Percentiles rank a stretch among this genome's conserved stretches.
phyloP scores from a whole-genome alignment of 2,329 filamentous ascomycete genomes.

The Pestalotiopsis sp. region DNA sequence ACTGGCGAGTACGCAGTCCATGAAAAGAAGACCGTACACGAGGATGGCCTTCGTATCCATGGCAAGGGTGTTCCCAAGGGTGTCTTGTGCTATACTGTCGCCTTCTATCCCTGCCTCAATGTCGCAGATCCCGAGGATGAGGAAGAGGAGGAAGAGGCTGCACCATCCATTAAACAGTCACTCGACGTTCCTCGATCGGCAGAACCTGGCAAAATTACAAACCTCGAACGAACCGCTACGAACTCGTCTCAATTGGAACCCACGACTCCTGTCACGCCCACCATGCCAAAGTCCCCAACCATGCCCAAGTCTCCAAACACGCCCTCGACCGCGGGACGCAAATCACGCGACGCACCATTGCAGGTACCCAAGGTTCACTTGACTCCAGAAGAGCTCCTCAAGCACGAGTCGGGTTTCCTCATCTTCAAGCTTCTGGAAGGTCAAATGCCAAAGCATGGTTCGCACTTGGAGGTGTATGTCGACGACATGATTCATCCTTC shows the following conservation, averaged over 20 bases:
- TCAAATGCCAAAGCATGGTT: slow-evolving; percentile 75
- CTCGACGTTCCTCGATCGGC: slow-evolving; percentile 37
- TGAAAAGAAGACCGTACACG: slow-evolving; percentile 71
- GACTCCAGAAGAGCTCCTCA: slow-evolving; percentile 76
- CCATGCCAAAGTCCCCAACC: slow-evolving; percentile 43
- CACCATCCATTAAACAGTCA: slow-evolving; percentile 24
- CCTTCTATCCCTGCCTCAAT: slow-evolving; percentile 90
- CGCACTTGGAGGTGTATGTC: slow-evolving; percentile 84
- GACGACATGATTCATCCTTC: slow-evolving; percentile 94
- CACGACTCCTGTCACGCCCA: slow-evolving; percentile 37
- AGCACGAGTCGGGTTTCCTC: slow-evolving; percentile 88
- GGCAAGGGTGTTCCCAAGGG: slow-evolving; percentile 78
- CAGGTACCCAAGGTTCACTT: slow-evolving; percentile 77
- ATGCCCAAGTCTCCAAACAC: slow-evolving; percentile 46
- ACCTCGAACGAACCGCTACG: slow-evolving; percentile 34
- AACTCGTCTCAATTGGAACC: slow-evolving; percentile 25
- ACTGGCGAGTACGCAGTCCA: slow-evolving; percentile 80
- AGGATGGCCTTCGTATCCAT: slow-evolving; percentile 73
- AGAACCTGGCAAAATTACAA: slow-evolving; percentile 48
- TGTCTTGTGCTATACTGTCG: slow-evolving; percentile 75
- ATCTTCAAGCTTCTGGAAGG: slow-evolving; percentile 94
- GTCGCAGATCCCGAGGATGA: slow-evolving; percentile 89
- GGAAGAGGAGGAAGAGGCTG: slow-evolving; percentile 55
- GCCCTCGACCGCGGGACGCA: slow-evolving; percentile 36
- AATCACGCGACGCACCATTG: slow-evolving; percentile 54